Conservation (phyloP, 164 flowering plant genomes). For the Kalanchoe fedtschenkoi region DNA sequence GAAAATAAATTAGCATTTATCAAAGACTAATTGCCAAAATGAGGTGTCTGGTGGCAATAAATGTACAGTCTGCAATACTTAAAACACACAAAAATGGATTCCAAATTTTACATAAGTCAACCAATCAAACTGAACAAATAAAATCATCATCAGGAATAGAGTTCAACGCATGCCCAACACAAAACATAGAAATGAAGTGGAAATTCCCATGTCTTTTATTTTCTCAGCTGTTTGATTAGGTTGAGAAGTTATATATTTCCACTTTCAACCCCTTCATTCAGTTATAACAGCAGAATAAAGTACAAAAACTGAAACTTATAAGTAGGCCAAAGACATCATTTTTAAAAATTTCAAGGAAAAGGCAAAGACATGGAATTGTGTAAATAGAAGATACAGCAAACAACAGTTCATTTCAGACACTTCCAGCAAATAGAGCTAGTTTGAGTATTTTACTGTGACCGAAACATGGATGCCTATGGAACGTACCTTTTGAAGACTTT, state of each 20-base stretch:
- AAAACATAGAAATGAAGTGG: neutral
- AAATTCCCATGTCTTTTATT: neutral
- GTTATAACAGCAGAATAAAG: neutral
- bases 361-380: neutral
- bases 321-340: neutral
- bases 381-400: neutral
- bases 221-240: neutral
- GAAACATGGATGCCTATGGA: neutral
- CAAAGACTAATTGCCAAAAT: neutral
- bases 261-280: neutral
- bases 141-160: neutral
- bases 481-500: slow-evolving; percentile 53
- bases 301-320: neutral
- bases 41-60: neutral
- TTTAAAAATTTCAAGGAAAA: neutral
- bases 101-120: neutral
- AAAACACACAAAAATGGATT: neutral
- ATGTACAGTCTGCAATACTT: neutral
- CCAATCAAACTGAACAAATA: neutral
- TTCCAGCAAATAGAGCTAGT: neutral
- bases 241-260: neutral
- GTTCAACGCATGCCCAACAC: neutral
- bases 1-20: neutral
- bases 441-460: neutral
- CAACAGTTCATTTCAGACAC: neutral